Evolutionary conservation across 495 filamentous ascomycete genomes (phyloP).

Genomic region (Sphaerosporella brunnea): DNA sequence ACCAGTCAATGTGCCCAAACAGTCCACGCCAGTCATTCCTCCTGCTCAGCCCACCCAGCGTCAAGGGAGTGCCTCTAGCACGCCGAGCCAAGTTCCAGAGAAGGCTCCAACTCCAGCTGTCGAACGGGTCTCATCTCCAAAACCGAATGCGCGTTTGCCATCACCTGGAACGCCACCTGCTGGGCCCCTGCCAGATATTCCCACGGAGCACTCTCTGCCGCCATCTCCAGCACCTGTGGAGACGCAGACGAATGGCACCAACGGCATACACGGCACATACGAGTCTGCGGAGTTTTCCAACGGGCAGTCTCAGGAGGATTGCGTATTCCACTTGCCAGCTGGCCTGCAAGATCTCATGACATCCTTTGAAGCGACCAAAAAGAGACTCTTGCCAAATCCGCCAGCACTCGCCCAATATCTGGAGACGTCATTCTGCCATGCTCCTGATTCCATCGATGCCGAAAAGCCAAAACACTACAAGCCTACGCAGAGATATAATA

Average conservation of each 20-base stretch:
- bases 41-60: constrained; percentile 18
- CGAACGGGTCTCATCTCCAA: constrained; percentile 11
- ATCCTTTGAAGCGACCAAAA: constrained; percentile 71
- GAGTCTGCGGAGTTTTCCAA: constrained; percentile 15
- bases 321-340: constrained; percentile 85
- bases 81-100: constrained; percentile 8
- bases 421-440: constrained; percentile 45
- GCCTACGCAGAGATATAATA: constrained; percentile 60
- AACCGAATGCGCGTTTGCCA: constrained; percentile 10
- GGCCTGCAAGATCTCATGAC: constrained; percentile 77
- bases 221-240: constrained; percentile 20
- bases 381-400: constrained; percentile 38
- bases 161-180: constrained; percentile 11
- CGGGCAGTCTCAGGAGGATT: constrained; percentile 41
- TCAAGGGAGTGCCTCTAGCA: constrained; percentile 14
- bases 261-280: constrained; percentile 19
- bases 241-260: constrained; percentile 25
- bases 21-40: constrained; percentile 28
- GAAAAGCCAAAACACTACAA: constrained; percentile 69
- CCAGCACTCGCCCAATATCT: constrained; percentile 56
- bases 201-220: constrained; percentile 11
- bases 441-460: constrained; percentile 59
- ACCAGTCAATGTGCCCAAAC: background rate
- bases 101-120: constrained; percentile 10
- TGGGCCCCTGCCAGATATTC: constrained; percentile 9